Conservation (phyloP, 495 filamentous ascomycete genomes). For the Glarea lozoyensis region DNA sequence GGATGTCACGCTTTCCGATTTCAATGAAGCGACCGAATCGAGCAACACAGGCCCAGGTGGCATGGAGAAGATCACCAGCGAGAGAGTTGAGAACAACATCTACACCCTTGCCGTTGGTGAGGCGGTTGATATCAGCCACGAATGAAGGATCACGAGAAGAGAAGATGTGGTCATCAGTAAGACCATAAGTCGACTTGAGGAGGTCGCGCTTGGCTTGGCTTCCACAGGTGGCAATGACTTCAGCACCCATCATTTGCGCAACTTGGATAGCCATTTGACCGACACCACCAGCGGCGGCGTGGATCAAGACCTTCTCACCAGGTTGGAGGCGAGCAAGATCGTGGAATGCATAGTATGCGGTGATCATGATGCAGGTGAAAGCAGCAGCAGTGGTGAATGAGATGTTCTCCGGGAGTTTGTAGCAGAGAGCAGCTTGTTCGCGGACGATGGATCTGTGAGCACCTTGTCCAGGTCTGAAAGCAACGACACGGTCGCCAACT, state of each 20-base stretch:
- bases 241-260: conserved; percentile 42
- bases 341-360: conserved; percentile 45
- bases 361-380: conserved; percentile 45
- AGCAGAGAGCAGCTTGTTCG: conserved; percentile 8
- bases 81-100: conserved; percentile 58
- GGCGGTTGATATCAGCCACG: conserved; percentile 32
- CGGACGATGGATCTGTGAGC: conserved; percentile 21
- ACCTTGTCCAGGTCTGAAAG: conserved; percentile 21
- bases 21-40: conserved; percentile 45
- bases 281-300: conserved; percentile 47
- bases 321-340: conserved; percentile 35
- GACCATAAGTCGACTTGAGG: conserved; percentile 36
- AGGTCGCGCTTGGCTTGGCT: conserved; percentile 40
- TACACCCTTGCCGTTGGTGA: conserved; percentile 44
- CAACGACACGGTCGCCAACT: conserved; percentile 18
- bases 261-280: conserved; percentile 52
- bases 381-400: conserved; percentile 44
- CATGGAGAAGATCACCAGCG: conserved; percentile 29
- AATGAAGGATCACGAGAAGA: conserved; percentile 31
- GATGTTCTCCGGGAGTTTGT: conserved; percentile 29
- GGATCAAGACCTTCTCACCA: conserved; percentile 50
- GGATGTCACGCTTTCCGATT: conserved; percentile 42
- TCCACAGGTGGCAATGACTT: conserved; percentile 49
- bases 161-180: conserved; percentile 47
- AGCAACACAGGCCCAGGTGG: conserved; percentile 38